These are phyloP conservation scores for Aspergillus ibericus DNA, from an alignment of 2,329 filamentous ascomycete genomes.

Conservation along the genomic window DNA sequence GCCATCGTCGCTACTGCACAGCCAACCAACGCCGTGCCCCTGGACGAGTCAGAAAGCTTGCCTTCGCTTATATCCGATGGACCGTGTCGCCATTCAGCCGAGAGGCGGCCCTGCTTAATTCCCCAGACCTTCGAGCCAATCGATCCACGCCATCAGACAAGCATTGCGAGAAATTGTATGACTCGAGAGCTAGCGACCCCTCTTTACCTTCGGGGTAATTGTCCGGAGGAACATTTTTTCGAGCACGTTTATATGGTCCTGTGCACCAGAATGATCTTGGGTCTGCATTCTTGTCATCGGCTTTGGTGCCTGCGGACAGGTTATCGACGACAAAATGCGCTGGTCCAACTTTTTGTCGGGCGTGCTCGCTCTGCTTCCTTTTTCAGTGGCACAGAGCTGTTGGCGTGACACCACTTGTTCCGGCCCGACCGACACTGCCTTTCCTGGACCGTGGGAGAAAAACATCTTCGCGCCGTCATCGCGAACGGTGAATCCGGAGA, in stretches of 20 bases:
- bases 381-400: conserved; percentile 38
- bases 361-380: conserved; percentile 17
- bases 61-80: neutral
- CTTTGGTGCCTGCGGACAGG: neutral
- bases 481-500: conserved; percentile 51
- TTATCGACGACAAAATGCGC: neutral
- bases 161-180: conserved; percentile 2
- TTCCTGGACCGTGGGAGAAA: conserved; percentile 58
- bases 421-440: conserved; percentile 51
- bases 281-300: conserved; percentile 12
- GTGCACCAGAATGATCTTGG: neutral
- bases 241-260: neutral
- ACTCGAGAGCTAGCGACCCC: conserved; percentile 7
- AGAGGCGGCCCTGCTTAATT: neutral
- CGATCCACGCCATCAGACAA: neutral
- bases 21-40: neutral
- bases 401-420: conserved; percentile 59
- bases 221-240: conserved; percentile 3
- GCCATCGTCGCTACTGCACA: neutral
- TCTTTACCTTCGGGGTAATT: conserved; percentile 9
- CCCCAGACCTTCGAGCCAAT: neutral
- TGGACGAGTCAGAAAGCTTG: neutral
- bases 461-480: conserved; percentile 59
- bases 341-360: conserved; percentile 14
- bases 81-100: neutral